Evolutionary conservation across 192 early-diverging fungal species (phyloP).

Genomic region (Coemansia sp.): DNA sequence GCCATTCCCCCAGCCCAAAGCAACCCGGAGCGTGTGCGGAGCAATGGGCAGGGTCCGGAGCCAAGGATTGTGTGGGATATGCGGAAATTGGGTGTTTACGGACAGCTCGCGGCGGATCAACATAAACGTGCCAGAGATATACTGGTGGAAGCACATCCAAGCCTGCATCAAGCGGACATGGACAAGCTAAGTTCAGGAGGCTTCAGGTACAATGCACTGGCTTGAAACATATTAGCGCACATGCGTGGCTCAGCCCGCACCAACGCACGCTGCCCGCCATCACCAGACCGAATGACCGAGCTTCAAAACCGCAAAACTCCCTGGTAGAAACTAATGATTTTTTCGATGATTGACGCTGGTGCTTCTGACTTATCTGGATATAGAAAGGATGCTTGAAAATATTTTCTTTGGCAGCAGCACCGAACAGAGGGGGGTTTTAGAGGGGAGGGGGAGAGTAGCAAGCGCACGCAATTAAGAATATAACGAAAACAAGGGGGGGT

Average conservation of each 20-base stretch:
- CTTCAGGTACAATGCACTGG: neutral
- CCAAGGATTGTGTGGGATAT: constrained; percentile 51
- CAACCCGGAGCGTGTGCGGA: constrained; percentile 10
- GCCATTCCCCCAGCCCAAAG: constrained; percentile 41
- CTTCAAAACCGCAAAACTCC: neutral
- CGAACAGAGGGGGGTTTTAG: no score
- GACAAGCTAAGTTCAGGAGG: constrained; percentile 4
- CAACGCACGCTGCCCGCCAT: neutral
- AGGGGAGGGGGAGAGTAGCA: no score
- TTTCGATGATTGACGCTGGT: constrained; percentile 4
- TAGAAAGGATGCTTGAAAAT: neutral
- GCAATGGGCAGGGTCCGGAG: constrained; percentile 8
- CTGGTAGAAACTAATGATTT: constrained; percentile 2
- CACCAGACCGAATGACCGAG: neutral
- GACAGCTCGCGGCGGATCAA: constrained; percentile 37
- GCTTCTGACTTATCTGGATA: constrained; percentile 7
- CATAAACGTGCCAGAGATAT: constrained; percentile 54
- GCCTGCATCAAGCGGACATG: constrained; percentile 47
- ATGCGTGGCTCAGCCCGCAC: constrained; percentile 6
- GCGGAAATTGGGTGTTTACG: constrained; percentile 42
- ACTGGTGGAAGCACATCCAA: constrained; percentile 58
- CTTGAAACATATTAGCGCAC: neutral
- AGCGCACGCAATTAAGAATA: no score
- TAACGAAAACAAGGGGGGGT: no score
- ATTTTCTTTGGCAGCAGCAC: no score